Base-by-base conservation (phyloP, 805 yeast genomes). In the Danielia reshetovae region DNA sequence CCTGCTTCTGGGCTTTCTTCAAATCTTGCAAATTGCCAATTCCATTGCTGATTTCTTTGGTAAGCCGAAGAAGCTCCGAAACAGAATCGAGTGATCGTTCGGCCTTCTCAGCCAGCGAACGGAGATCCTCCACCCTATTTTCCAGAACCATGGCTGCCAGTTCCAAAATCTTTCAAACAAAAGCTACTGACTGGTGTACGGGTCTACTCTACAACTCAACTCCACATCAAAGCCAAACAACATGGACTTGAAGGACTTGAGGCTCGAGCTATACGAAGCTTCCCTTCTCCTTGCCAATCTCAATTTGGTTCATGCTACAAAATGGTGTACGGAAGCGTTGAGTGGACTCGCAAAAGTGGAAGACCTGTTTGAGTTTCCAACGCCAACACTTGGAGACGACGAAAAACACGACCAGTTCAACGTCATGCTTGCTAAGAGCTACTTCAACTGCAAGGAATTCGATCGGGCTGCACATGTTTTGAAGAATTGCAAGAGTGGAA, bases 281-380 rank as follows among this genome's bases (percentile, higher is more conserved):
- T 51, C 55, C 24, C 47, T 47, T 14, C 62, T 65, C 4, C 62
- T 86, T 13, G 55, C 76, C 1, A 72, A 74, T 22, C 62, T 85
- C 40, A 77, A 83, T 39, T 65, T 87, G 9, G 70, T 71, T 49
- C 79, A 77, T 33, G 79, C 88, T 0, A 77, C 95, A 3, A 85
- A 85, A 62, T 88, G 95, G 95, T 70, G 65, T 37, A 79, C 86
- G 2, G 96, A 87, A 50, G 95, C 95, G 1, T 62, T 83, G 14
- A 72, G 70, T 47, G 94, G 90, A 0, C 59, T 84, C 42, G 54
- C 51, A 14, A 42, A 31, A 3, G 13, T 19, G 16, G 32, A 29
- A 13, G 36, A 29, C 35, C 55, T 40, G 24, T 40, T 51, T 9
- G 46, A 39, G 26, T 40, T 29, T 30, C 41, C 43, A 7, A 10